Conservation (phyloP, 306 rosid species). For the Trifolium dubium region DNA sequence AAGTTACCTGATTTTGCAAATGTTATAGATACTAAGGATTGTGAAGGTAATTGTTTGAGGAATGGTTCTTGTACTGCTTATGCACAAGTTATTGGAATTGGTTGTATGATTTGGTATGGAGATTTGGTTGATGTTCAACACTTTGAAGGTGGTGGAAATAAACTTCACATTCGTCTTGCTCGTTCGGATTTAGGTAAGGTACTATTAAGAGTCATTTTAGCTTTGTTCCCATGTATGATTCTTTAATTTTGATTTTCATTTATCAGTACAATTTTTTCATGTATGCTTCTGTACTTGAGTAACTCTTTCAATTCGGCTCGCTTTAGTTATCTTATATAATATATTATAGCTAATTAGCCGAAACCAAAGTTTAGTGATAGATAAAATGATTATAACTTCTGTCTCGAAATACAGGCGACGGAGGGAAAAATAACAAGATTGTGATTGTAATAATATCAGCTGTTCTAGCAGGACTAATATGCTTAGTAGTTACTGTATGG, state of each 20-base stretch:
- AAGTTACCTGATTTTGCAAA: slow-evolving; percentile 80
- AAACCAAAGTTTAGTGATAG: background rate
- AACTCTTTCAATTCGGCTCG: background rate
- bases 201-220: background rate
- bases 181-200: slow-evolving; percentile 57
- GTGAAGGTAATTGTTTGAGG: slow-evolving; percentile 51
- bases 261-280: background rate
- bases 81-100: slow-evolving; percentile 63
- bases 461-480: slow-evolving; percentile 53
- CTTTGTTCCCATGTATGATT: background rate
- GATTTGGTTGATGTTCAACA: slow-evolving; percentile 59
- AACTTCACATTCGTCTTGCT: slow-evolving; percentile 63
- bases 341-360: background rate
- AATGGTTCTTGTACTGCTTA: slow-evolving; percentile 64
- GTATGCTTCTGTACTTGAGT: slow-evolving; percentile 33
- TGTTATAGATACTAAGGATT: slow-evolving; percentile 23
- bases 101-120: slow-evolving; percentile 71
- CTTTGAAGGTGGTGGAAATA: slow-evolving; percentile 51
- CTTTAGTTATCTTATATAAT: background rate
- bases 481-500: slow-evolving; percentile 47
- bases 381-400: slow-evolving; percentile 9
- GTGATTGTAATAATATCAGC: slow-evolving; percentile 45
- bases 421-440: slow-evolving; percentile 42
- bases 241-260: slow-evolving; percentile 7
- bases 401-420: slow-evolving; percentile 47